A percentile compares a stretch with the other conserved stretches of the same genome.
Evolutionary conservation across 768 basidiomycete genomes (phyloP).

Genomic region (Mycena alexandri): DNA sequence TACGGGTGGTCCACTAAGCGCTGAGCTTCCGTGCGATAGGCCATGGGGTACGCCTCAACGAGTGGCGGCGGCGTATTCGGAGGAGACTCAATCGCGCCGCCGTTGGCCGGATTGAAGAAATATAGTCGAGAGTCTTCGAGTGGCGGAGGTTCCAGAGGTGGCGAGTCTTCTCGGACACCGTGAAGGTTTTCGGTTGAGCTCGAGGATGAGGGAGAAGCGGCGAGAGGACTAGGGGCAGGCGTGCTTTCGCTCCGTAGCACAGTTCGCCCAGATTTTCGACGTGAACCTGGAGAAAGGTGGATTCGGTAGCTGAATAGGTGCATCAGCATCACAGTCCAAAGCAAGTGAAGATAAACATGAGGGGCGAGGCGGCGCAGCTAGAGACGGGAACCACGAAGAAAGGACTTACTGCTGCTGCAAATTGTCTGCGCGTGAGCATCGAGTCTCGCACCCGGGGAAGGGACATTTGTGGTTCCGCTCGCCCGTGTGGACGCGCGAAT

Average conservation of each 20-base stretch:
- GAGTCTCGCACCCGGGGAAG: constrained; percentile 94
- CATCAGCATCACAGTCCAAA: neutral
- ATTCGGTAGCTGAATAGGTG: constrained; percentile 27
- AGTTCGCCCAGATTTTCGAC: constrained; percentile 23
- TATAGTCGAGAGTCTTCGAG: constrained; percentile 31
- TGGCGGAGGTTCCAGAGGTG: constrained; percentile 21
- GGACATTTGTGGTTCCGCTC: constrained; percentile 94
- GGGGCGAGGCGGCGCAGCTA: neutral
- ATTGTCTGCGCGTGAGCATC: constrained; percentile 92
- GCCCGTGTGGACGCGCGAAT: constrained; percentile 91
- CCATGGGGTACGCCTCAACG: constrained; percentile 8
- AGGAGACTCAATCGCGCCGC: neutral
- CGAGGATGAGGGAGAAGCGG: constrained; percentile 1
- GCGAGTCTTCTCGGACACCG: constrained; percentile 7
- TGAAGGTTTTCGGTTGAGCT: neutral
- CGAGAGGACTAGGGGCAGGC: constrained; percentile 5
- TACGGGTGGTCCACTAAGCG: neutral
- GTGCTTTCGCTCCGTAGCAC: constrained; percentile 24
- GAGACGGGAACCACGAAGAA: neutral
- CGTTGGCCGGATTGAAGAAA: neutral
- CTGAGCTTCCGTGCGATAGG: neutral
- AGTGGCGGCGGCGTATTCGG: constrained; percentile 24
- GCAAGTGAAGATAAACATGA: neutral
- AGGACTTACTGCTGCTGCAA: constrained; percentile 67
- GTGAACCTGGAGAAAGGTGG: constrained; percentile 29